Percentiles rank a stretch among this genome's conserved stretches.
These are phyloP conservation scores for Thalassia testudinum DNA, from an alignment of 116 monocot genomes.

Conservation along the genomic window DNA sequence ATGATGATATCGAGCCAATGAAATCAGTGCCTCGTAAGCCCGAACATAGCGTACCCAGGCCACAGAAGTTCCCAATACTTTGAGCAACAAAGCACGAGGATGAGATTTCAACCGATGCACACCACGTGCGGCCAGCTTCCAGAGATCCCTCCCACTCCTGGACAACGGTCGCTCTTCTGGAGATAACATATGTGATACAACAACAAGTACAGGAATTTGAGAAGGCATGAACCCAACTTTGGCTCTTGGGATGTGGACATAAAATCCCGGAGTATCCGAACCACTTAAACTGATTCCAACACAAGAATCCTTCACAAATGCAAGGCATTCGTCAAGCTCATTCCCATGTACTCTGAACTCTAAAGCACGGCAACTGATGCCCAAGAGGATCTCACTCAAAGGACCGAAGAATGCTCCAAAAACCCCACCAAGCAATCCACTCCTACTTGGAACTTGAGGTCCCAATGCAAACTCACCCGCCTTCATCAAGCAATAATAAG, in stretches of 20 bases:
- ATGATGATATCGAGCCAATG: slow-evolving; percentile 27
- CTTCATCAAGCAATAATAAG: slow-evolving; percentile 29
- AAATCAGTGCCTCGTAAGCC: slow-evolving; percentile 44
- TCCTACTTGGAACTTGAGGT: slow-evolving; percentile 15
- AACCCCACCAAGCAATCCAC: slow-evolving; percentile 25
- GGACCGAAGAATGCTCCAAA: slow-evolving; percentile 14
- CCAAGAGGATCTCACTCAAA: slow-evolving; percentile 17
- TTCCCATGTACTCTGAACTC: slow-evolving; percentile 35
- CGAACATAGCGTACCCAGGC: slow-evolving; percentile 44
- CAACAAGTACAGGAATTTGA: slow-evolving; percentile 21
- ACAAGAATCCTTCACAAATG: slow-evolving; percentile 23
- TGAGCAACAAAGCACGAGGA: slow-evolving; percentile 21
- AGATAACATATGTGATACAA: slow-evolving; percentile 26
- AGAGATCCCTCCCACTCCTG: slow-evolving; percentile 42
- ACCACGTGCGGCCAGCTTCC: slow-evolving; percentile 41
- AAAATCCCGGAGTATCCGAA: slow-evolving; percentile 16
- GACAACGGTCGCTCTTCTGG: slow-evolving; percentile 6
- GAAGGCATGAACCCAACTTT: slow-evolving; percentile 24
- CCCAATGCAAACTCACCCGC: slow-evolving; percentile 20
- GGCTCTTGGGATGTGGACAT: slow-evolving; percentile 16
- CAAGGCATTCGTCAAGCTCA: slow-evolving; percentile 11
- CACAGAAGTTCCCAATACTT: slow-evolving; percentile 18
- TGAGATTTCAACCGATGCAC: slow-evolving; percentile 1
- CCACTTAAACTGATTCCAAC: slow-evolving; percentile 18
- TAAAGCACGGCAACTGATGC: slow-evolving; percentile 17